Base-by-base conservation (phyloP, 148 eudicot species). In the Chenopodium formosanum region DNA sequence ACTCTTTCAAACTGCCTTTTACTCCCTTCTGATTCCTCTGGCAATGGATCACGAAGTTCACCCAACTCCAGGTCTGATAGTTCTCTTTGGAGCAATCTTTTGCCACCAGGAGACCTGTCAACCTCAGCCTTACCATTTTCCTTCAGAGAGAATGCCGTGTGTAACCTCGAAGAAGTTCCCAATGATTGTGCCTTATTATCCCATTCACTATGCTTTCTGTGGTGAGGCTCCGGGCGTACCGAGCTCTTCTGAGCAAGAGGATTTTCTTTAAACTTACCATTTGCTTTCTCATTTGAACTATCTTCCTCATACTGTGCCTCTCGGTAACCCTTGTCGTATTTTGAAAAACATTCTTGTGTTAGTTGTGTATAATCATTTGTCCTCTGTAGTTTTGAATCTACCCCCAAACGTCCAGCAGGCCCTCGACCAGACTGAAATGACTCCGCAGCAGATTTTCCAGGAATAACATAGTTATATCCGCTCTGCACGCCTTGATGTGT, bases 1-100 rank as follows among this genome's bases (percentile, higher is more conserved):
- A 89, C 88, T 82, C 90, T 85, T 60, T 89, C 93, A 83, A 94
- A 84, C 74, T 79, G 80, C 81, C 87, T 90, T 81, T 81, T 89
- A 19, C 69, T 27, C 13, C 79, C 85, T 20, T 86, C 78, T 60
- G 87, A 81, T 84, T 89, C 98, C 80, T 87, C 91, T 65, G 84
- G 78, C 78, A 85, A 76, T 29, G 93, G 85, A 81, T 96, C 99
- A 56, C 98, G 98, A 79, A 96, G 90, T 88, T 96, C 99, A 70
- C 99, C 99, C 89, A 92, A 73, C 83, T 96, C 99, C 86, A 94
- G 84, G 52, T 91, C 99, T 62, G 97, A 92, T 69, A 83, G 83
- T 90, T 94, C 98, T 84, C 99, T 88, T 73, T 76, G 92, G 74
- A 91, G 97, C 44, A 85, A 81, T 71, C 86, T 88, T 17, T 85